These are phyloP conservation scores for Scedosporium boydii DNA, from an alignment of 2,329 filamentous ascomycete species.

Conservation along the genomic window DNA sequence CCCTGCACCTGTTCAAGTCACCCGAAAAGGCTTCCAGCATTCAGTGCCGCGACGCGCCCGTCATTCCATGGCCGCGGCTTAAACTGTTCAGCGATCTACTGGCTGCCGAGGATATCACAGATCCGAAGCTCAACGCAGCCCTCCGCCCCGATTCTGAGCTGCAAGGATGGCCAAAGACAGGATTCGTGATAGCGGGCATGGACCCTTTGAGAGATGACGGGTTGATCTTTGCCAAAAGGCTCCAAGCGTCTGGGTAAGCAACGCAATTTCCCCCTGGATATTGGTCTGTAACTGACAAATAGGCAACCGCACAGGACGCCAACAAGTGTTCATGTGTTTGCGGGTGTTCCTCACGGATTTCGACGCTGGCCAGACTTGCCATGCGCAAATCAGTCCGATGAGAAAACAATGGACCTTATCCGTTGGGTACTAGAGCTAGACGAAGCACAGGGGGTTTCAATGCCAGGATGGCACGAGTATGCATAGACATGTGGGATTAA, in stretches of 20 bases:
- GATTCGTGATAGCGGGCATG: constrained; percentile 16
- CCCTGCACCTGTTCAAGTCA: constrained; percentile 22
- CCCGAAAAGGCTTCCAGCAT: constrained; percentile 25
- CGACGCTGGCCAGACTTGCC: constrained; percentile 13
- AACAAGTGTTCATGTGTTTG: constrained; percentile 20
- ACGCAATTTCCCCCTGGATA: not conserved
- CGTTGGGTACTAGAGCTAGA: not conserved
- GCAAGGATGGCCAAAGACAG: constrained; percentile 15
- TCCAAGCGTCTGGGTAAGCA: constrained; percentile 16
- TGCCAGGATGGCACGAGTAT: not conserved
- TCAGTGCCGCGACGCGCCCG: constrained; percentile 31
- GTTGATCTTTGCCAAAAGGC: constrained; percentile 15
- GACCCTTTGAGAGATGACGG: constrained; percentile 20
- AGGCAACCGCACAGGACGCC: constrained; percentile 11
- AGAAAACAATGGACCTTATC: constrained; percentile 6
- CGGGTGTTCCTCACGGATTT: constrained; percentile 19
- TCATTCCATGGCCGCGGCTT: constrained; percentile 28
- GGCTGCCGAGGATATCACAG: constrained; percentile 13
- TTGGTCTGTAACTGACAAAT: not conserved
- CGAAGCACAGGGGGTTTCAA: not conserved
- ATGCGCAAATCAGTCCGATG: constrained; percentile 9
- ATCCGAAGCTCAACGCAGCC: constrained; percentile 25
- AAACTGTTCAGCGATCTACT: constrained; percentile 16
- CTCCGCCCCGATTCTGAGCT: constrained; percentile 15
- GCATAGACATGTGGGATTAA: not conserved